Evolutionary conservation across 768 basidiomycete genomes (phyloP), one percentile per base, ranked within the genome.

Genomic region (Chalciporus chontae): DNA sequence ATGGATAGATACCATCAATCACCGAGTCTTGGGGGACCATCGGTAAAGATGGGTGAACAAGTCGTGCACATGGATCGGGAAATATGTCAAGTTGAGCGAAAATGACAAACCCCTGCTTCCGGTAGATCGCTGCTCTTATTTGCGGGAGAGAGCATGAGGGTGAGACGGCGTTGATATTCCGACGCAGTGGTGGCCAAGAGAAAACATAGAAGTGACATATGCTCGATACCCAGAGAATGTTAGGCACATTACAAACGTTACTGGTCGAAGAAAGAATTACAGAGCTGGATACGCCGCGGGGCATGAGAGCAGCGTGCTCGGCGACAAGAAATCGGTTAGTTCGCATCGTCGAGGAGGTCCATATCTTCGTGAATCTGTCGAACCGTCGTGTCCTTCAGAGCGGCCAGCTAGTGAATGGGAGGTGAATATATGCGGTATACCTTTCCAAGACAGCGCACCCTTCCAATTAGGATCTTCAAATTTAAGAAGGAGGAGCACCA

Each of bases 141-240:
- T 88, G 87, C 49, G 93, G 94, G 18, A 91, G 88, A 58, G 94
- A 97, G 66, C 94, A n/a, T n/a, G n/a, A n/a, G n/a, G n/a, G n/a
- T n/a, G n/a, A n/a, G n/a, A n/a, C n/a, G n/a, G n/a, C n/a, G n/a
- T 79, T 9, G 52, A 59, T 6, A 23, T 61, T 14, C 84, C 86
- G 14, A 63, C 70, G 10, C 77, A 68, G 54, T 60, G 89, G 10
- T 85, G 85, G 81, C 77, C 81, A 0, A 57, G 60, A 37, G 36
- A 48, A 15, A 48, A 54, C 15, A 10, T 55, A 17, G 50, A 53
- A 17, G 29, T n/a, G n/a, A n/a, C 8, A 17, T 48, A 46, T 31
- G 2, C 29, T 15, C 39, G 13, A 41, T 50, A 56, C 39, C 59
- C 48, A 53, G 54, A 57, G 15, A 24, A 57, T 65, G 26, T 18